Evolutionary conservation across 768 basidiomycete genomes (phyloP).

Genomic region (Russula sp.): DNA sequence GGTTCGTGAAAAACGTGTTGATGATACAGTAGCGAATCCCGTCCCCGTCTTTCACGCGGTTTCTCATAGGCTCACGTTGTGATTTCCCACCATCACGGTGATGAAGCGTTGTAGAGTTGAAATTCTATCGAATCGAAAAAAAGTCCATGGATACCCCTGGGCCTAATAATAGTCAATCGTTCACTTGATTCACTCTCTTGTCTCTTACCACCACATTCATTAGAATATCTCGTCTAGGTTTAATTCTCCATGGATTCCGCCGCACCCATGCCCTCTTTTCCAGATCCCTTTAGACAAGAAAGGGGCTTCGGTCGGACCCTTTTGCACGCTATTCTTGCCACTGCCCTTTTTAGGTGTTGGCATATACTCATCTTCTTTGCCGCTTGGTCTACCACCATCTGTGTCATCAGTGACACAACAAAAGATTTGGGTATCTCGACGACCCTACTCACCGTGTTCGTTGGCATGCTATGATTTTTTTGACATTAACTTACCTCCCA

Average conservation of each 20-base stretch:
- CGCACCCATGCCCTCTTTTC: not conserved
- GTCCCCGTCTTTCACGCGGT: too few relatives aligned
- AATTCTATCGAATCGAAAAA: too few relatives aligned
- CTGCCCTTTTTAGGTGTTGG: slow-evolving; percentile 52
- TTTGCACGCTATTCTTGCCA: slow-evolving; percentile 30
- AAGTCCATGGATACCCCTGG: too few relatives aligned
- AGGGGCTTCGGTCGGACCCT: slow-evolving; percentile 13
- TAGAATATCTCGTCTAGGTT: not conserved
- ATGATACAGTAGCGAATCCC: too few relatives aligned
- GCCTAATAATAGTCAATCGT: too few relatives aligned
- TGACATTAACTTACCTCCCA: slow-evolving; percentile 25
- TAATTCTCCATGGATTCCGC: not conserved
- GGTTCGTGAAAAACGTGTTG: too few relatives aligned
- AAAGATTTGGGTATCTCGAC: slow-evolving; percentile 38
- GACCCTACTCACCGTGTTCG: slow-evolving; percentile 65
- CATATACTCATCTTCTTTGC: slow-evolving; percentile 59
- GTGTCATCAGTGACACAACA: slow-evolving; percentile 42
- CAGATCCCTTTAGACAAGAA: slow-evolving; percentile 22
- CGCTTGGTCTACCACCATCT: slow-evolving; percentile 54
- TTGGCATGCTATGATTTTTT: slow-evolving; percentile 5
- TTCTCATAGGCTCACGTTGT: too few relatives aligned
- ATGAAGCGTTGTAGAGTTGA: too few relatives aligned
- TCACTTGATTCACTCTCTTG: not conserved
- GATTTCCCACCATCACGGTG: too few relatives aligned
- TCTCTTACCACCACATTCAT: not conserved